These are phyloP conservation scores for Fomes fomentarius DNA, from an alignment of 1,284 basidiomycete genomes.

Conservation along the genomic window DNA sequence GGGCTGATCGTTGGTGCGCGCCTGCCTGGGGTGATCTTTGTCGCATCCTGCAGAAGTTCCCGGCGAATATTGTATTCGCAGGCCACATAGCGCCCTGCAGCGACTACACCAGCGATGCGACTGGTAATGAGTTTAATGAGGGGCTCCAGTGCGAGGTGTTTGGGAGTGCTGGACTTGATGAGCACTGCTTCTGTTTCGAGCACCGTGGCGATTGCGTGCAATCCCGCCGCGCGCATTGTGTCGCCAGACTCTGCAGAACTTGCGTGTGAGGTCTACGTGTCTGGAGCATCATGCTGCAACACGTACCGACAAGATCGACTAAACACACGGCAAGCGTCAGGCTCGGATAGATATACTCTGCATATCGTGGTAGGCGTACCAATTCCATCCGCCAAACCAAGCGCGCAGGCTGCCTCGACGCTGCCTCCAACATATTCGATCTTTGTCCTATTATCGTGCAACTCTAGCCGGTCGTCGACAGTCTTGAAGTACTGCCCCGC, in stretches of 20 bases:
- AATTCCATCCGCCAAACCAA: conserved; percentile 97
- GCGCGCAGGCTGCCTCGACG: conserved; percentile 96
- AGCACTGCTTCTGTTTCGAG: conserved; percentile 92
- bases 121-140: conserved; percentile 85
- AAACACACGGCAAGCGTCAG: conserved; percentile 10
- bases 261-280: not conserved
- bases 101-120: conserved; percentile 92
- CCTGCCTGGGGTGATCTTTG: conserved; percentile 85
- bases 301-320: conserved; percentile 92
- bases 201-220: conserved; percentile 91
- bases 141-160: conserved; percentile 67
- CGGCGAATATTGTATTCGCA: conserved; percentile 92
- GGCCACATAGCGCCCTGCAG: conserved; percentile 86
- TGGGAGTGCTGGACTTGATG: conserved; percentile 79
- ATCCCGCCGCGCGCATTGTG: conserved; percentile 98
- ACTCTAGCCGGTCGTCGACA: conserved; percentile 65
- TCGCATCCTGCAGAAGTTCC: conserved; percentile 62
- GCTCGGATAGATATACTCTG: too few relatives aligned
- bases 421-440: conserved; percentile 98
- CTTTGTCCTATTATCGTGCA: conserved; percentile 64
- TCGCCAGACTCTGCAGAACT: conserved; percentile 87
- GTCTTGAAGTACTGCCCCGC: conserved; percentile 79
- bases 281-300: not conserved
- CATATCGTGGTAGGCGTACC: conserved; percentile 52
- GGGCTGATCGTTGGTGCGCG: conserved; percentile 90